Evolutionary conservation across 345 rosid genomes (phyloP), one percentile per base, ranked within the genome.

Genomic region (Triadica sebifera): DNA sequence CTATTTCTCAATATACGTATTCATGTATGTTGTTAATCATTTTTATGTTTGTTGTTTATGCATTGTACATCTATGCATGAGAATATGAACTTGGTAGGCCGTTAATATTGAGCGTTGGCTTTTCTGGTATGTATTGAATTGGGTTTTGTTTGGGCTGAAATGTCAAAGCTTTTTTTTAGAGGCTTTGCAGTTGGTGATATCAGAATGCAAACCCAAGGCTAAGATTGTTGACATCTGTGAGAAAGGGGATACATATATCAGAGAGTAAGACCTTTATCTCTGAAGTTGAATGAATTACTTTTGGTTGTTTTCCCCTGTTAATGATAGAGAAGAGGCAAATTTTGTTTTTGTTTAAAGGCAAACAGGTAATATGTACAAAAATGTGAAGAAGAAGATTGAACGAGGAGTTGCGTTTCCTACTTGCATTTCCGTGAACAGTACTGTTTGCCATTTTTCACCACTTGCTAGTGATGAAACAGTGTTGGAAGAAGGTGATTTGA

Each of bases 351-450:
- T 17, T 12, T 70, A 20, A 80, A 93, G 99, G 82, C 97, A 91
- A 90, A 82, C 96, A 2, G 92, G 89, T 11, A 91, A 81, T 71
- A 87, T 91, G 99, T 93, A 93, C 84, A 93, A 96, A 89, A 93
- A 91, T 81, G 89, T 69, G 50, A 93, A 96, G 94, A 93, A 81
- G 88, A 91, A 96, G 94, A 91, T 93, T 58, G 94, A 91, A 63
- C 78, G 87, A 74, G 99, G 99, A 67, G 91, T 93, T 47, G 99
- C 99, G 5, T 96, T 96, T 67, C 99, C 99, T 0, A 93, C 98
- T 22, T 93, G 97, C 41, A 65, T 96, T 65, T 96, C 99, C 45
- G 97, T 93, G 12, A 96, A 96, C 87, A 89, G 89, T 81, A 88
- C 86, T 1, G 87, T 96, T 9, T 88, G 96, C 51, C 99, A 96